phyloP scores from a whole-genome alignment of 2,329 filamentous ascomycete species.

The Metarhizium guizhouense region DNA sequence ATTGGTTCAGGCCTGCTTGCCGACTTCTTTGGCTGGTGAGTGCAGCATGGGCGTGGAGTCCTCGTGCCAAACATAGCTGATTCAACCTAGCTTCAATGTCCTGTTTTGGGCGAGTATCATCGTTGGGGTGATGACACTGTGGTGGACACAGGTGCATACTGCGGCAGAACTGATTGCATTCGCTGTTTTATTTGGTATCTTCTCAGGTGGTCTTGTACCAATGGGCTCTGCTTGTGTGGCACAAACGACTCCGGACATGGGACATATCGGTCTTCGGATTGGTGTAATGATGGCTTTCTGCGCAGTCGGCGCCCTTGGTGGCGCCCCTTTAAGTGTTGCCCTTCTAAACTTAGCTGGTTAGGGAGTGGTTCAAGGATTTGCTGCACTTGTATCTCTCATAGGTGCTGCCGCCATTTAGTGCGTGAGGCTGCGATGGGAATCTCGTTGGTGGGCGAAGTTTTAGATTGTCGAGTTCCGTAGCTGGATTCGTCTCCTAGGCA shows the following conservation, averaged over 20 bases:
- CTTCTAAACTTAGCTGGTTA: constrained; percentile 10
- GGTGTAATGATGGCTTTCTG: constrained; percentile 23
- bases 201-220: constrained; percentile 25
- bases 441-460: constrained; percentile 5
- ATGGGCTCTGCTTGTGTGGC: constrained; percentile 22
- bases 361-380: constrained; percentile 10
- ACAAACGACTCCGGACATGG: constrained; percentile 19
- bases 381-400: constrained; percentile 1
- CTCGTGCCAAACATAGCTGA: not conserved
- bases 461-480: not conserved
- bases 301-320: constrained; percentile 15
- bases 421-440: constrained; percentile 9
- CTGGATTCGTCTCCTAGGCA: not conserved
- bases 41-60: not conserved
- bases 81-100: constrained; percentile 31
- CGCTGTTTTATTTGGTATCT: constrained; percentile 19
- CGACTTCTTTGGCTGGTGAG: constrained; percentile 36
- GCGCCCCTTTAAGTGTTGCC: constrained; percentile 14
- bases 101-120: constrained; percentile 13
- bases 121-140: constrained; percentile 18
- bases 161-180: constrained; percentile 13
- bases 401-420: constrained; percentile 10
- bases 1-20: constrained; percentile 42
- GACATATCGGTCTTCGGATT: constrained; percentile 20
- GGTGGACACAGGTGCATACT: constrained; percentile 19